A percentile compares a stretch with the other conserved stretches of the same genome.
Evolutionary conservation across 108 stramenopile species (phyloP).

Genomic region (Nannochloropsis salina): DNA sequence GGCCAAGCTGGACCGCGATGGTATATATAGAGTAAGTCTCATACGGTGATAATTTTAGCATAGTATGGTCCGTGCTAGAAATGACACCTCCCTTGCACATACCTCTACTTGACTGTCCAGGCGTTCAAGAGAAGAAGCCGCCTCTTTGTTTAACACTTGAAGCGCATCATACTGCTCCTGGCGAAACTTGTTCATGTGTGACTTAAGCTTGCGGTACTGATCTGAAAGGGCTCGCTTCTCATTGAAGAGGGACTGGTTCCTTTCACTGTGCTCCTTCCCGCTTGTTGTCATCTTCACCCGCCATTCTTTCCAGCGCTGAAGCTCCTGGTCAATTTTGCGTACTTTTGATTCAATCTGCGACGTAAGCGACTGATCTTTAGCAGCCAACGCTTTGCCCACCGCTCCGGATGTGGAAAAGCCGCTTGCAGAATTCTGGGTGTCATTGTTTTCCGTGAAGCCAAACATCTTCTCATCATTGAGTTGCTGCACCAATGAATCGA

Average conservation of each 20-base stretch:
- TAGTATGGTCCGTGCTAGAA: no score
- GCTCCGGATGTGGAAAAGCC: background rate
- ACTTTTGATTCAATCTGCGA: background rate
- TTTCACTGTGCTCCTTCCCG: conserved; percentile 7
- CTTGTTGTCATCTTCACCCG: conserved; percentile 7
- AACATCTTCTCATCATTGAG: background rate
- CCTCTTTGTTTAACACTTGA: background rate
- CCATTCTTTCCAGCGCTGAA: conserved; percentile 5
- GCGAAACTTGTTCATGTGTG: background rate
- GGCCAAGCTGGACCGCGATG: background rate
- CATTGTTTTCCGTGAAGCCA: background rate
- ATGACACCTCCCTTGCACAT: background rate
- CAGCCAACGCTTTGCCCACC: background rate
- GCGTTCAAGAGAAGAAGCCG: background rate
- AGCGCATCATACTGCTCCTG: background rate
- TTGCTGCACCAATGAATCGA: background rate
- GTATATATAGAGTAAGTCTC: background rate
- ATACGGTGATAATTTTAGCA: background rate
- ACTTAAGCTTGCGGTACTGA: background rate
- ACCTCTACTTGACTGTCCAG: background rate
- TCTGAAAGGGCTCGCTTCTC: background rate
- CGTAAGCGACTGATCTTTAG: background rate
- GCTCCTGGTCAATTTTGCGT: conserved; percentile 3
- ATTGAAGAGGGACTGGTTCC: background rate
- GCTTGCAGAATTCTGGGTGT: background rate